Conservation (phyloP, 1,284 basidiomycete species). For the Omphalotus olearius region DNA sequence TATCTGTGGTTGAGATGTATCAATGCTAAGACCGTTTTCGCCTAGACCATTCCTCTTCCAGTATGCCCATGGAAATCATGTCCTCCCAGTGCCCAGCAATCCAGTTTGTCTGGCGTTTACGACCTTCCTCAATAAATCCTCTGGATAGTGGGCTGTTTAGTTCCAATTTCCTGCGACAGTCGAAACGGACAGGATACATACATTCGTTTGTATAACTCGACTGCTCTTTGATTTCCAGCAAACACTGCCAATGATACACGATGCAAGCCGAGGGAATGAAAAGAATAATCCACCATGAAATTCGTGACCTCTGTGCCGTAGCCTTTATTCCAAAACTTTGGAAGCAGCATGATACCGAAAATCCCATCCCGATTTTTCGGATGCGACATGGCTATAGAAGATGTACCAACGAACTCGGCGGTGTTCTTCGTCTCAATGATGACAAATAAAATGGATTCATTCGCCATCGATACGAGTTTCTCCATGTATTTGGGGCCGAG, state of each 20-base stretch:
- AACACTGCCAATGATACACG: conserved; percentile 26
- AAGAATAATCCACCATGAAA: conserved; percentile 29
- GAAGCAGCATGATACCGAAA: conserved; percentile 23
- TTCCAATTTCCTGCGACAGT: neutral
- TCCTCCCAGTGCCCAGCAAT: conserved; percentile 25
- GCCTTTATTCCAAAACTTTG: conserved; percentile 26
- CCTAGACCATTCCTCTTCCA: conserved; percentile 21
- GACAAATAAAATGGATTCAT: conserved; percentile 27
- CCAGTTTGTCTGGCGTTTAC: conserved; percentile 24
- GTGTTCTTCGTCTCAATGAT: conserved; percentile 30
- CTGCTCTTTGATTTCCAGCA: conserved; percentile 25
- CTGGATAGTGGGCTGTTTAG: conserved; percentile 12
- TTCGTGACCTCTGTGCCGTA: conserved; percentile 27
- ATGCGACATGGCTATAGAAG: conserved; percentile 24
- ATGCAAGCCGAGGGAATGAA: conserved; percentile 26
- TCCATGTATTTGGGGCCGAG: conserved; percentile 22
- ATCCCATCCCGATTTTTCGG: conserved; percentile 26
- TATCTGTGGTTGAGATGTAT: no score
- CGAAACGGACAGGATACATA: conserved; percentile 15
- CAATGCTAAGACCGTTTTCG: no score
- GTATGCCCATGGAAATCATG: conserved; percentile 22
- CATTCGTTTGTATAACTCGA: conserved; percentile 26
- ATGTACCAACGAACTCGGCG: conserved; percentile 32
- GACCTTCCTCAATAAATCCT: conserved; percentile 28
- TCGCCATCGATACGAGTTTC: conserved; percentile 23